Evolutionary conservation across 2,329 filamentous ascomycete species (phyloP).

Genomic region (Pezicula rhizophila): DNA sequence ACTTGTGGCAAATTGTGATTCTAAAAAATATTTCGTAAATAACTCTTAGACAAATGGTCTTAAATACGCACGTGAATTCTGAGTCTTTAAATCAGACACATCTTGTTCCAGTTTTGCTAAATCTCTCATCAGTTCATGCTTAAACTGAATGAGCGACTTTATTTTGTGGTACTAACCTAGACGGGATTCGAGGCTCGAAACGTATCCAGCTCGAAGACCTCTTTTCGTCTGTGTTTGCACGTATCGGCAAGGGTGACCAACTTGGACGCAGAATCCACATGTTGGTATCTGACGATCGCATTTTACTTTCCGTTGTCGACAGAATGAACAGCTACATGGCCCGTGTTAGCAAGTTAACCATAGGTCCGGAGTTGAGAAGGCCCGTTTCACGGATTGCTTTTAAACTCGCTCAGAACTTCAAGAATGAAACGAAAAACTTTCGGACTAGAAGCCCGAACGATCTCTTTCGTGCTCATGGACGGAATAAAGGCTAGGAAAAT

Average conservation of each 20-base stretch:
- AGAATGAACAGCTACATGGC: constrained; percentile 18
- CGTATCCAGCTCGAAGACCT: constrained; percentile 31
- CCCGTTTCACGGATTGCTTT: not conserved
- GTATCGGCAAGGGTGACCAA: constrained; percentile 20
- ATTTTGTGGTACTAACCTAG: constrained; percentile 22
- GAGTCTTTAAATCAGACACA: constrained; percentile 13
- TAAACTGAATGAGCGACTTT: not conserved
- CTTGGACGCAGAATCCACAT: constrained; percentile 23
- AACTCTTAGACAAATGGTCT: not conserved
- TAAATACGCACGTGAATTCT: not conserved
- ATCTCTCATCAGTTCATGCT: not conserved
- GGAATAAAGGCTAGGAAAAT: not conserved
- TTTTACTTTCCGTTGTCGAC: constrained; percentile 25
- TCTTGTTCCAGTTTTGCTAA: constrained; percentile 16
- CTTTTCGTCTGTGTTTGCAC: constrained; percentile 20
- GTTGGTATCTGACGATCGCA: constrained; percentile 21
- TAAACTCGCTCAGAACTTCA: not conserved
- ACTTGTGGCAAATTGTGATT: not conserved
- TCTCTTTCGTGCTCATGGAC: not conserved
- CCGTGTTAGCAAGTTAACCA: constrained; percentile 2
- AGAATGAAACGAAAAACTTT: not conserved
- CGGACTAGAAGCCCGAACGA: not conserved
- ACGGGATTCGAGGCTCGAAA: constrained; percentile 30
- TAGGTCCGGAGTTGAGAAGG: not conserved
- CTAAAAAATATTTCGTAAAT: not conserved